phyloP scores from a whole-genome alignment of 352 stramenopile species.

The Phytopythium sindhum region DNA sequence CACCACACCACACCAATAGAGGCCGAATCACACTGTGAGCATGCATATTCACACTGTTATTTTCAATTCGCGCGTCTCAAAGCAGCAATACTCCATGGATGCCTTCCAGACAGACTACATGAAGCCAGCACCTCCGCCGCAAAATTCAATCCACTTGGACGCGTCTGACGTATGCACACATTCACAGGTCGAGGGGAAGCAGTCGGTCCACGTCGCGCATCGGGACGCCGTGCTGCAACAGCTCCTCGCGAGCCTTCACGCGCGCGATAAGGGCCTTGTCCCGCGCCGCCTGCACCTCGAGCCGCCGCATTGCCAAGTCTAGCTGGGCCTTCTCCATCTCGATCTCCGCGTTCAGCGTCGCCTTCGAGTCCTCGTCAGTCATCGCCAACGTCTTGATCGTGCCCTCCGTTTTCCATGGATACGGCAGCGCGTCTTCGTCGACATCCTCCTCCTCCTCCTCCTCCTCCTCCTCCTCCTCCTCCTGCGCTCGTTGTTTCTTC shows the following conservation, averaged over 20 bases:
- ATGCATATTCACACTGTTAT: not conserved
- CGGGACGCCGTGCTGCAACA: conserved; percentile 25
- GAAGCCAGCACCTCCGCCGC: not conserved
- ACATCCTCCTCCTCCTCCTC: not conserved
- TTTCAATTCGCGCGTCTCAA: not conserved
- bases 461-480: not conserved
- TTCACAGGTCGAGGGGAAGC: conserved; percentile 21
- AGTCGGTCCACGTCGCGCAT: conserved; percentile 24
- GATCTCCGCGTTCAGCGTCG: conserved; percentile 19
- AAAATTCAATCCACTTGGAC: not conserved
- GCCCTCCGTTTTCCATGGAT: conserved; percentile 14
- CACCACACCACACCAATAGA: not conserved
- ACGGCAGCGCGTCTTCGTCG: not conserved
- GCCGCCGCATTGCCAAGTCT: conserved; percentile 23
- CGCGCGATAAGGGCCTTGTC: conserved; percentile 27
- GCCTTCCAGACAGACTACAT: too few species aligned
- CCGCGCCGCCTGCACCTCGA: conserved; percentile 29
- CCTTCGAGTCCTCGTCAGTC: conserved; percentile 12
- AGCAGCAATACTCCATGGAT: too few species aligned
- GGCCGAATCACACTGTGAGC: not conserved
- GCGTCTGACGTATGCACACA: not conserved
- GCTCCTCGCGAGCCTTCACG: conserved; percentile 21
- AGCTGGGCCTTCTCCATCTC: conserved; percentile 28
- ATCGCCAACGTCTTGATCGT: conserved; percentile 18
- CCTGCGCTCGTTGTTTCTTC: not conserved